These are phyloP conservation scores for Rugonectria rugulosa DNA, from an alignment of 2,329 filamentous ascomycete species.

Conservation along the genomic window DNA sequence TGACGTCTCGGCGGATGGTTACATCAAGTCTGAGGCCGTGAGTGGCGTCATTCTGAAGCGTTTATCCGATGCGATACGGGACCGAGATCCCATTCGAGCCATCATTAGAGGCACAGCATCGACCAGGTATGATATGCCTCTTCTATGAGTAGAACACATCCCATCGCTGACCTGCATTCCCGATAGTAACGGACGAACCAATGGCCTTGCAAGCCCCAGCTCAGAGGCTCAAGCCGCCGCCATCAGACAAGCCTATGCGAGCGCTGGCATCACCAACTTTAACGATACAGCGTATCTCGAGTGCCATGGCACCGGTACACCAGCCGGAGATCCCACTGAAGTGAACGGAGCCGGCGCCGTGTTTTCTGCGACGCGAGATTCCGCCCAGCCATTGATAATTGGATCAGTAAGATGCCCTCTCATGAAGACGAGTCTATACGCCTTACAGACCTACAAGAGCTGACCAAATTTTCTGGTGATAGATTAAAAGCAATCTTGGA, in stretches of 20 bases:
- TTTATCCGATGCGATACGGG: constrained; percentile 50
- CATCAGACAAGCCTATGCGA: constrained; percentile 40
- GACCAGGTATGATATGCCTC: too few relatives aligned
- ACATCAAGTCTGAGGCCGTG: constrained; percentile 54
- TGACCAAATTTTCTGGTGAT: too few relatives aligned
- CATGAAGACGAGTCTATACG: too few relatives aligned
- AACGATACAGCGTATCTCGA: constrained; percentile 44
- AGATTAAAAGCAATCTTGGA: constrained; percentile 44
- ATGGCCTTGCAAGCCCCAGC: constrained; percentile 46
- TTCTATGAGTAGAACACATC: too few relatives aligned
- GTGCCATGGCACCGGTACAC: constrained; percentile 50
- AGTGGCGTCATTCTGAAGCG: constrained; percentile 52
- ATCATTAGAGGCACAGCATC: too few relatives aligned
- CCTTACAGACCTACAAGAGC: too few relatives aligned
- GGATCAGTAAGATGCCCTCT: constrained; percentile 27
- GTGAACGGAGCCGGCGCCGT: constrained; percentile 38
- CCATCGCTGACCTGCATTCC: constrained; percentile 39
- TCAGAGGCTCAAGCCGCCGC: constrained; percentile 39
- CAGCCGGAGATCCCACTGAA: constrained; percentile 48
- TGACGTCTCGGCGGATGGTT: constrained; percentile 50
- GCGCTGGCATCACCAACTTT: constrained; percentile 35
- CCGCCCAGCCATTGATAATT: constrained; percentile 33
- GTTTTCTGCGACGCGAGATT: constrained; percentile 26
- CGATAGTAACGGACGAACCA: constrained; percentile 44
- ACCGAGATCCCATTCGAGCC: constrained; percentile 48